Base-by-base conservation (phyloP, 768 basidiomycete species). In the Auriscalpium orientale region DNA sequence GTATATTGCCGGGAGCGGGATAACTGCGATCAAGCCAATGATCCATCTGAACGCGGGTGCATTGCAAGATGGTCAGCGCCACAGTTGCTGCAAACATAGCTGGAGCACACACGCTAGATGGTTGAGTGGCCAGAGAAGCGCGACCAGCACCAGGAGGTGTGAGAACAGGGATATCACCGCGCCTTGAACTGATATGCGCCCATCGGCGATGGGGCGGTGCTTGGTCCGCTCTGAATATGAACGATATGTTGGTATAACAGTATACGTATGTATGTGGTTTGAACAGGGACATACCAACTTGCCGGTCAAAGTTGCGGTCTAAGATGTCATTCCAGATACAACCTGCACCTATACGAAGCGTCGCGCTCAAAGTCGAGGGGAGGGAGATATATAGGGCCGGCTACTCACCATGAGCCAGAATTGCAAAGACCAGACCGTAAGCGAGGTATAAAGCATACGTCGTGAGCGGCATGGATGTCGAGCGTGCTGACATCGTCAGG, bases 1-100 rank as follows among this genome's bases (percentile, higher is more conserved):
- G 44, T 68, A 68, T 5, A 68, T 46, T 6, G 58, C 62, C 5
- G 58, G 60, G 22, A 67, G 49, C 9, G 62, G 60, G 46, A 66
- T 60, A 3, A 68, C 43, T 0, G 58, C 60, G 36, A 66, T 11
- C 8, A 67, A 33, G 4, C 67, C 67, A 1, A 58, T 36, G 2
- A 56, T 36, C 37, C 59, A 59, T 12, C 67, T 68, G 40, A 9
- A 16, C n/a, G 8, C 15, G 16, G n/a, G n/a, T 16, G 44, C 44
- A 1, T 21, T 47, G 18, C 18, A 35, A 20, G 12, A 49, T 45
- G 11, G 37, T 43, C 56, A 4, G 28, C 15, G 10, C 45, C 45
- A 28, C 28, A 28, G 21, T n/a, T 45, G 35, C 36, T 38, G 47
- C n/a, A n/a, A n/a, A n/a, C n/a, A 20, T 43, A 20, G 46, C 15